Conservation (phyloP, 805 yeast species). For the Candida multigemmis region DNA sequence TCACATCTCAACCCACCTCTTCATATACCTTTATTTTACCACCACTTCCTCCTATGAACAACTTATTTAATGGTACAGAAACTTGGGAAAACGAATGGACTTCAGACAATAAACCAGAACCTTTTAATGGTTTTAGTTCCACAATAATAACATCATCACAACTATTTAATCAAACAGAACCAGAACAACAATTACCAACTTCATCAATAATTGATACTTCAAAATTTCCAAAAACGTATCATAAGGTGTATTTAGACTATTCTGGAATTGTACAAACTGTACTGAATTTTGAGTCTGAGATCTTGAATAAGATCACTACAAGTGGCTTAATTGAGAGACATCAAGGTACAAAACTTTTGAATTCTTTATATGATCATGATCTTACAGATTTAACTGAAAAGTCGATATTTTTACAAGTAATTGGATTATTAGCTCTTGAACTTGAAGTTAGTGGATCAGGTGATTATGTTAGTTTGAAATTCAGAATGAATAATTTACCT, state of each 20-base stretch:
- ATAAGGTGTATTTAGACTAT: no score
- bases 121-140: constrained; percentile 3
- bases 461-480: constrained; percentile 34
- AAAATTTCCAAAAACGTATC: no score
- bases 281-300: constrained; percentile 1
- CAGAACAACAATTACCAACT: constrained; percentile 1
- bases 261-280: no score
- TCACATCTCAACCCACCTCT: no score
- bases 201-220: constrained; percentile 1
- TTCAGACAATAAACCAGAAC: constrained; percentile 6
- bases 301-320: not conserved
- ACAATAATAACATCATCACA: constrained; percentile 19
- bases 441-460: constrained; percentile 32
- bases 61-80: constrained; percentile 14
- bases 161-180: no score
- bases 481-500: constrained; percentile 24
- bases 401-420: constrained; percentile 21
- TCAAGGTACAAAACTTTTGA: constrained; percentile 24
- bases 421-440: constrained; percentile 35
- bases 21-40: no score
- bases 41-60: no score
- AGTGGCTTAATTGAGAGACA: constrained; percentile 2
- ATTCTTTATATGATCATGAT: constrained; percentile 25
- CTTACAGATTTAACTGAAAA: constrained; percentile 18
- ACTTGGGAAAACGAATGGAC: constrained; percentile 36